phyloP scores from a whole-genome alignment of 495 filamentous ascomycete species.

The Jackrogersella multiformis region DNA sequence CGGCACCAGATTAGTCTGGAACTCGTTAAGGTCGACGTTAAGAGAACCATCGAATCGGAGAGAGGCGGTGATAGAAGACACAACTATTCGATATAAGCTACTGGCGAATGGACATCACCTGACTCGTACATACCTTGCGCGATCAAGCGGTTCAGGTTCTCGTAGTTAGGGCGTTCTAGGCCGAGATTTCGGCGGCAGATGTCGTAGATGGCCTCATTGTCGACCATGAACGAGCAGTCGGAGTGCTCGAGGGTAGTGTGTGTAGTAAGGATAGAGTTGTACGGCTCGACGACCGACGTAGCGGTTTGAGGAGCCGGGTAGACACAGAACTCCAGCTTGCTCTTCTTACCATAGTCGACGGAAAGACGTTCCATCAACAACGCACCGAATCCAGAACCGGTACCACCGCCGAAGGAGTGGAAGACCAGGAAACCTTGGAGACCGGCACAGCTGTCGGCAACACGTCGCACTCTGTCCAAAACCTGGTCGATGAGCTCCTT shows the following conservation, averaged over 20 bases:
- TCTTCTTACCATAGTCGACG: conserved; percentile 99
- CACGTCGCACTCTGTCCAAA: conserved; percentile 92
- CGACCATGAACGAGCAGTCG: conserved; percentile 99
- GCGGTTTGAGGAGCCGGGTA: conserved; percentile 97
- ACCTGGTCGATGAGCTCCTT: conserved; percentile 99
- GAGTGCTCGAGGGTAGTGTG: conserved; percentile 99
- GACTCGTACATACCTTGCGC: conserved; percentile 74
- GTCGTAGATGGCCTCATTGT: conserved; percentile 99
- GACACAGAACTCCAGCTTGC: conserved; percentile 98
- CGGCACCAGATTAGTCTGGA: conserved; percentile 99
- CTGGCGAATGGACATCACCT: background rate
- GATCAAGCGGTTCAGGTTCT: conserved; percentile 98
- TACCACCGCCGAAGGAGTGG: conserved; percentile 99
- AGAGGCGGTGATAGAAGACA: conserved; percentile 97
- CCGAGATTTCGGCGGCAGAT: conserved; percentile 98
- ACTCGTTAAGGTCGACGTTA: conserved; percentile 99
- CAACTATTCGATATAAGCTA: conserved; percentile 65
- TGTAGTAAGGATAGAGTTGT: conserved; percentile 98
- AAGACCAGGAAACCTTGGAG: conserved; percentile 99
- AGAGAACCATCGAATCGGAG: conserved; percentile 98
- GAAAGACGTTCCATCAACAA: conserved; percentile 97
- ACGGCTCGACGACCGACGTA: conserved; percentile 97
- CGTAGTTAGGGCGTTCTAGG: conserved; percentile 95
- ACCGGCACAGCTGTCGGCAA: conserved; percentile 96
- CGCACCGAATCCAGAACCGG: conserved; percentile 97